Conservation (phyloP, 2,329 filamentous ascomycete species). For the Mycogone perniciosa region DNA sequence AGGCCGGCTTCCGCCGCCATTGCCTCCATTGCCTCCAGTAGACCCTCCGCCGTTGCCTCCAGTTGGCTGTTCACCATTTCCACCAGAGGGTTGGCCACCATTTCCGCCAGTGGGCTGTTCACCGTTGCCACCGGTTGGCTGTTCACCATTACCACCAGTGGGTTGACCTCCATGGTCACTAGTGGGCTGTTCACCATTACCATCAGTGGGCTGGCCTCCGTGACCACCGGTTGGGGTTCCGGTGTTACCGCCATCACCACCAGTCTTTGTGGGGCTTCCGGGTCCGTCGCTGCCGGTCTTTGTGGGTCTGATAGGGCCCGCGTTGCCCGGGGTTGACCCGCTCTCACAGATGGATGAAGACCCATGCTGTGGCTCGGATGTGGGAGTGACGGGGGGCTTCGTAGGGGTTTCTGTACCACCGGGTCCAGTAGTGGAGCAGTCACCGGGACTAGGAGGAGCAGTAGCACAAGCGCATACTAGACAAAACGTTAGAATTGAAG, state of each 20-base stretch:
- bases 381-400: background rate
- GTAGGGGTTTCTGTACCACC: background rate
- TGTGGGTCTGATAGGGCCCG: conserved; percentile 1
- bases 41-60: background rate
- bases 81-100: background rate
- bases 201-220: conserved; percentile 1
- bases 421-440: conserved; percentile 5
- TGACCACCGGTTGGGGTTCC: background rate
- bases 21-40: conserved; percentile 4
- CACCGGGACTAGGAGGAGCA: conserved; percentile 10
- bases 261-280: background rate
- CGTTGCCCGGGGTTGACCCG: conserved; percentile 2
- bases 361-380: background rate
- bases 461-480: conserved; percentile 14
- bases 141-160: conserved; percentile 2
- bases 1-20: conserved; percentile 2
- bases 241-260: background rate
- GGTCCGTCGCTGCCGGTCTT: background rate
- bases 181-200: background rate
- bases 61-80: conserved; percentile 2
- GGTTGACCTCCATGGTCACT: background rate
- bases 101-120: conserved; percentile 1
- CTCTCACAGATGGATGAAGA: conserved; percentile 18
- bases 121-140: conserved; percentile 1
- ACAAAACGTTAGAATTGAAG: background rate